Evolutionary conservation across 768 basidiomycete species (phyloP).

Genomic region (Pleurotus eryngii): DNA sequence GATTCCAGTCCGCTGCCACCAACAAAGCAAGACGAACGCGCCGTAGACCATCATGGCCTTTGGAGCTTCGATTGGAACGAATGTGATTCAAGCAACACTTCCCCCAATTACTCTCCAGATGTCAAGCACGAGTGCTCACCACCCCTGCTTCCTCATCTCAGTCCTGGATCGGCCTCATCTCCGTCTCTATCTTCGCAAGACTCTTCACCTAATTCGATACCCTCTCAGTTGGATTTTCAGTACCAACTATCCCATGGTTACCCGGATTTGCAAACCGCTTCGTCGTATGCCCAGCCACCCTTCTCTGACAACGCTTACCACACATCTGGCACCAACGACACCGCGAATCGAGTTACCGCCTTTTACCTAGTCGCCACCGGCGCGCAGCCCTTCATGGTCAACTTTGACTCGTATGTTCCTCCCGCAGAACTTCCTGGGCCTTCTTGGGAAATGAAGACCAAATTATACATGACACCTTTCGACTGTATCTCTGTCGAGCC

Average conservation of each 20-base stretch:
- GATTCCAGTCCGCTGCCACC: conserved; percentile 45
- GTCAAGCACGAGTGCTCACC: conserved; percentile 43
- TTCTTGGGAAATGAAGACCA: conserved; percentile 47
- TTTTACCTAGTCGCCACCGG: conserved; percentile 64
- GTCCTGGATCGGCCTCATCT: conserved; percentile 12
- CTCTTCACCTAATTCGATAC: conserved; percentile 24
- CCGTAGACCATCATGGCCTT: conserved; percentile 29
- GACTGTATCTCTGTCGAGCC: conserved; percentile 51
- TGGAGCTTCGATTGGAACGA: conserved; percentile 47
- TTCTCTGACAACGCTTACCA: neutral
- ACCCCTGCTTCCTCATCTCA: conserved; percentile 15
- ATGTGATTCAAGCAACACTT: conserved; percentile 34
- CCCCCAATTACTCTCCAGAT: conserved; percentile 45
- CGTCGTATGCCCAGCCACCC: neutral
- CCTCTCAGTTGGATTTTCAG: conserved; percentile 24
- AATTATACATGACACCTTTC: conserved; percentile 53
- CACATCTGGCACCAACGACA: conserved; percentile 6
- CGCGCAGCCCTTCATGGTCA: conserved; percentile 60
- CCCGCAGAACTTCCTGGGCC: conserved; percentile 31
- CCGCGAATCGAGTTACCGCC: conserved; percentile 32
- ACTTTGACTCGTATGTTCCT: conserved; percentile 51
- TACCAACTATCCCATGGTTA: neutral
- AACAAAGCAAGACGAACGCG: conserved; percentile 55
- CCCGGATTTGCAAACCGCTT: neutral
- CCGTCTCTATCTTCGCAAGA: conserved; percentile 15